These are phyloP conservation scores for Monosporascus sp. DNA, from an alignment of 2,329 filamentous ascomycete species.

Conservation along the genomic window DNA sequence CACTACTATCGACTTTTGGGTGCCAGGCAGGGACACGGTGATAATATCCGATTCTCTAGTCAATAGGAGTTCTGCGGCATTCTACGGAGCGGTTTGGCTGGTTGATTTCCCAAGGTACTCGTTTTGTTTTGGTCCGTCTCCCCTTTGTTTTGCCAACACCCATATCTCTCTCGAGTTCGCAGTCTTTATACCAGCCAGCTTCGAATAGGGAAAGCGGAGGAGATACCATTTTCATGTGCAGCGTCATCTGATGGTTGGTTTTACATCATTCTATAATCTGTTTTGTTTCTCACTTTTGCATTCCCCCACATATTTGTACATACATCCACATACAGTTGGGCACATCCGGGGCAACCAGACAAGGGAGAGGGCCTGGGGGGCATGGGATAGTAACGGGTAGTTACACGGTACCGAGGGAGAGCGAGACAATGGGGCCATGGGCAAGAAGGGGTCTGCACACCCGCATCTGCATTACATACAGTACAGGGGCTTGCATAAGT, in stretches of 20 bases:
- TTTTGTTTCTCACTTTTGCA: no score
- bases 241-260: no score
- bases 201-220: constrained; percentile 16
- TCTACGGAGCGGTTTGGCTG: not conserved
- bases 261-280: no score
- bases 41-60: not conserved
- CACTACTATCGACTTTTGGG: not conserved
- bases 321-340: no score
- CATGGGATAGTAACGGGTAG: no score
- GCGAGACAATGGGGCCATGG: no score
- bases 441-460: no score
- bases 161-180: not conserved
- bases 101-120: not conserved
- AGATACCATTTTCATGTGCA: constrained; percentile 19
- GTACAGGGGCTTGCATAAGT: not conserved
- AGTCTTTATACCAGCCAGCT: not conserved
- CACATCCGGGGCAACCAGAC: no score
- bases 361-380: no score
- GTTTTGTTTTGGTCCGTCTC: not conserved
- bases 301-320: no score
- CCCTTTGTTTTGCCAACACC: not conserved
- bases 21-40: not conserved
- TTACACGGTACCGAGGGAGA: no score
- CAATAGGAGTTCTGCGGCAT: not conserved
- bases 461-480: no score